phyloP scores from a whole-genome alignment of 192 early-diverging fungal genomes.

The Obelidium mucronatum region DNA sequence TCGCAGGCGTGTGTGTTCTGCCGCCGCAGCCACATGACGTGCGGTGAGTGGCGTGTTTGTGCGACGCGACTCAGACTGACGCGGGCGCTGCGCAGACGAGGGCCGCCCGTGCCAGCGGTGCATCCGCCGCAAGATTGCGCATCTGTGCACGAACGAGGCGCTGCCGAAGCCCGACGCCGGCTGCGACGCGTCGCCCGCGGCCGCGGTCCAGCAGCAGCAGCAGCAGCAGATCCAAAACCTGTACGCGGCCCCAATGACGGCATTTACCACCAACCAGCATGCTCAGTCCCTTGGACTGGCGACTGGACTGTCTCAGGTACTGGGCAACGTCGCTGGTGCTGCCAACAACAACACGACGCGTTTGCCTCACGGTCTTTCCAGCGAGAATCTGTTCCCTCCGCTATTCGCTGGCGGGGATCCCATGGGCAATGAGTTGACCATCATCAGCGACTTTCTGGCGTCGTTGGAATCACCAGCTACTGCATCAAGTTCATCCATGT shows the following conservation, averaged over 20 bases:
- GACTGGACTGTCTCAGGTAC: too few relatives aligned
- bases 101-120: conserved; percentile 94
- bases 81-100: conserved; percentile 58
- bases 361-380: too few relatives aligned
- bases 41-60: conserved; percentile 63
- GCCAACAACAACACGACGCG: too few relatives aligned
- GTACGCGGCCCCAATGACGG: neutral
- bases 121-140: conserved; percentile 93
- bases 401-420: conserved; percentile 76
- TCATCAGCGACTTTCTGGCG: conserved; percentile 66
- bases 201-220: neutral
- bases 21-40: conserved; percentile 96
- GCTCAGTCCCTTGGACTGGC: conserved; percentile 24
- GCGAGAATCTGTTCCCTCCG: conserved; percentile 55
- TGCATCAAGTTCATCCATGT: neutral
- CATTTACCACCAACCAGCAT: neutral
- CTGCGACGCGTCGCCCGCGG: neutral
- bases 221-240: neutral
- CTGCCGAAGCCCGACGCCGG: neutral
- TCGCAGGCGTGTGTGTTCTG: conserved; percentile 91
- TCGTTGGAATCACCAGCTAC: conserved; percentile 30
- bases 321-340: too few relatives aligned
- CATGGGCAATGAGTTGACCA: conserved; percentile 83
- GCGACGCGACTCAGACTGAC: too few relatives aligned
- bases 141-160: conserved; percentile 84